Percentiles rank a stretch among this genome's conserved stretches.
phyloP scores from a whole-genome alignment of 73 alveolate species.

The Paramecium caudatum region DNA sequence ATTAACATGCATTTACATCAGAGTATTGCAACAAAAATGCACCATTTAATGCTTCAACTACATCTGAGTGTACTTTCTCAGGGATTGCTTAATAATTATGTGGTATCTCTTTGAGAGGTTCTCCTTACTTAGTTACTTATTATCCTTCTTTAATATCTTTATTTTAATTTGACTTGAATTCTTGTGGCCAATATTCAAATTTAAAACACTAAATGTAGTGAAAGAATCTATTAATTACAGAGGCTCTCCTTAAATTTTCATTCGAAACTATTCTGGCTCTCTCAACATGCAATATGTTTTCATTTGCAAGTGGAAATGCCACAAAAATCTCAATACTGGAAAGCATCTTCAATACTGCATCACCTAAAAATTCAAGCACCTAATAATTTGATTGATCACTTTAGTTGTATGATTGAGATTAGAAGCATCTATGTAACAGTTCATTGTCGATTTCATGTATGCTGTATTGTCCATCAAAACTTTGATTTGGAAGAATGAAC shows the following conservation, averaged over 20 bases:
- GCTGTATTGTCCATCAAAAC: no score
- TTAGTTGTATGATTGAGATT: slow-evolving; percentile 17
- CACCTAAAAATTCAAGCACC: slow-evolving; percentile 70
- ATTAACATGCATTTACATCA: slow-evolving; percentile 29
- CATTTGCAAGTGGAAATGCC: slow-evolving; percentile 57
- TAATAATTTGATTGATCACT: slow-evolving; percentile 68
- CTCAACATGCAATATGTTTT: slow-evolving; percentile 14
- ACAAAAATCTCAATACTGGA: slow-evolving; percentile 44
- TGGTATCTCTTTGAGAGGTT: neutral
- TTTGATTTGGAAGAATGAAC: no score
- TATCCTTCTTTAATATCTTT: neutral
- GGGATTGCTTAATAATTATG: slow-evolving; percentile 49
- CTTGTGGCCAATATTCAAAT: neutral
- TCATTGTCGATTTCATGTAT: slow-evolving; percentile 35
- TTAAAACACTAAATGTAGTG: slow-evolving; percentile 4
- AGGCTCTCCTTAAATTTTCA: slow-evolving; percentile 34
- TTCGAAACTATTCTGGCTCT: slow-evolving; percentile 54
- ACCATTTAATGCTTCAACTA: slow-evolving; percentile 62
- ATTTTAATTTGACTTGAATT: neutral
- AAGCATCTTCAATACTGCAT: slow-evolving; percentile 61
- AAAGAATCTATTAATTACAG: slow-evolving; percentile 32
- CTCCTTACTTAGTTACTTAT: neutral
- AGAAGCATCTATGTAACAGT: neutral
- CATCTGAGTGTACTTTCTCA: slow-evolving; percentile 62
- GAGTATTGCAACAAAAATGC: slow-evolving; percentile 1